phyloP scores from a whole-genome alignment of 208 protist genomes.

The Leishmania turanica region DNA sequence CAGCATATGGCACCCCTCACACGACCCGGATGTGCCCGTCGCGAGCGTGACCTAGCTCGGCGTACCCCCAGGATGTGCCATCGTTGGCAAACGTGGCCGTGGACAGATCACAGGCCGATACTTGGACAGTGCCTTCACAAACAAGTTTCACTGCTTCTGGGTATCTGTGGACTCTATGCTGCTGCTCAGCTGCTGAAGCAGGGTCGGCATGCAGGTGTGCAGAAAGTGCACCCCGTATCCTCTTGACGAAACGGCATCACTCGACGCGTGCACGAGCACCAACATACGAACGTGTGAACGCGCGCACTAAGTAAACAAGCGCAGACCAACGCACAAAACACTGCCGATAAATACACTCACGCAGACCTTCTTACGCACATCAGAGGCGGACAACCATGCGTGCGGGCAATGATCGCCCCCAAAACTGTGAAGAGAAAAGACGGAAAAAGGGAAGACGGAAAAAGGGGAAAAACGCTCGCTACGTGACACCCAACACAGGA shows the following conservation, averaged over 20 bases:
- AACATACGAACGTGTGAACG: background rate
- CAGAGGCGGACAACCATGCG: background rate
- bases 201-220: background rate
- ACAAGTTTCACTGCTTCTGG: background rate
- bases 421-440: slow-evolving; percentile 13
- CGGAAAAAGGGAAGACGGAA: background rate
- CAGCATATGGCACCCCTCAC: background rate
- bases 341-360: background rate
- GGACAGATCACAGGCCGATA: background rate
- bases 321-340: background rate
- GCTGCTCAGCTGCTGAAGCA: background rate
- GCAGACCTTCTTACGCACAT: background rate
- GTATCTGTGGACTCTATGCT: background rate
- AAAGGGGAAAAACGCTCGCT: background rate
- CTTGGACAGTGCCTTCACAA: background rate
- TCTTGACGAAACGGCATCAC: background rate
- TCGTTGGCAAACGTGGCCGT: background rate
- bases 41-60: background rate
- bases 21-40: background rate
- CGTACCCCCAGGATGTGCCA: background rate
- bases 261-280: background rate
- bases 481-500: background rate
- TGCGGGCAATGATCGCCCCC: background rate
- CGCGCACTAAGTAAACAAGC: background rate
- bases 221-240: background rate